These are phyloP conservation scores for Aspergillus fischeri DNA, from an alignment of 2,329 filamentous ascomycete species.

Conservation along the genomic window DNA sequence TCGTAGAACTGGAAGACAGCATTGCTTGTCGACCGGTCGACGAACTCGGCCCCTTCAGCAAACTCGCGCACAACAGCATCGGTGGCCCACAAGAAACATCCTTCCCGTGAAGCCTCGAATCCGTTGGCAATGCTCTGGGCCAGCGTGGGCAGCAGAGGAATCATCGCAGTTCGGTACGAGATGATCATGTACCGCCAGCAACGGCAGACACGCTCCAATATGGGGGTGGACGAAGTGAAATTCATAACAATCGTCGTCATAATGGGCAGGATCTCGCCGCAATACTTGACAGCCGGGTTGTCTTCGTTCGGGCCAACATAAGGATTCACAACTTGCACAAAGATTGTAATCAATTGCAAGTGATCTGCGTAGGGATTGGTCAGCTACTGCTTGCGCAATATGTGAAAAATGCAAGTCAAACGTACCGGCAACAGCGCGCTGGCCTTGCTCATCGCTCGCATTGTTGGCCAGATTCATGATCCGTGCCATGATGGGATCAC, in stretches of 20 bases:
- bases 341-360: slow-evolving; percentile 85
- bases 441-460: slow-evolving; percentile 76
- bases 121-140: slow-evolving; percentile 84
- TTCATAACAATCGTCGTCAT: slow-evolving; percentile 81
- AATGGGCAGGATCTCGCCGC: slow-evolving; percentile 87
- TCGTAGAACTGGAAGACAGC: slow-evolving; percentile 95
- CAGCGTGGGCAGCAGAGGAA: slow-evolving; percentile 75
- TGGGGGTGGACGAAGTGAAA: slow-evolving; percentile 80
- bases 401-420: neutral
- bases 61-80: slow-evolving; percentile 94
- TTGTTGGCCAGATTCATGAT: slow-evolving; percentile 83
- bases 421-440: slow-evolving; percentile 76
- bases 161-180: slow-evolving; percentile 85
- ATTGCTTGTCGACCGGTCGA: slow-evolving; percentile 74
- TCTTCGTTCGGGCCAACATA: slow-evolving; percentile 67
- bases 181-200: slow-evolving; percentile 98
- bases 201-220: slow-evolving; percentile 87
- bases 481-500: slow-evolving; percentile 80
- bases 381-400: neutral
- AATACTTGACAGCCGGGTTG: slow-evolving; percentile 93
- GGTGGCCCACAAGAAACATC: slow-evolving; percentile 98
- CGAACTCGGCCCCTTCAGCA: slow-evolving; percentile 80
- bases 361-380: slow-evolving; percentile 57
- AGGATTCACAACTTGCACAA: slow-evolving; percentile 74
- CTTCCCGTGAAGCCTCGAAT: slow-evolving; percentile 81